phyloP scores from a whole-genome alignment of 805 yeast species.

The Saturnispora quitensis region DNA sequence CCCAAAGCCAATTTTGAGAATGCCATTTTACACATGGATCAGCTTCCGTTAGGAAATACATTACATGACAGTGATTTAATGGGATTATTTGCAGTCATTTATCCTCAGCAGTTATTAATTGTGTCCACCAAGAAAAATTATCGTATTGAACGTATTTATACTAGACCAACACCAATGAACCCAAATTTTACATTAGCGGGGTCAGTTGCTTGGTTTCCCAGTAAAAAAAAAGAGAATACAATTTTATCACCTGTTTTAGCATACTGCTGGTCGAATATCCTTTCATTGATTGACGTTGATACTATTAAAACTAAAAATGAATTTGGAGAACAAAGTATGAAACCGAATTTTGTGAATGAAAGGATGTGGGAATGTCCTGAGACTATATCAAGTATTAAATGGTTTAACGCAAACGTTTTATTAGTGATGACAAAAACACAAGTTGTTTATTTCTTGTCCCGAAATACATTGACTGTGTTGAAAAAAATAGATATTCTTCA shows the following conservation, averaged over 20 bases:
- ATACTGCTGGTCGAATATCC: constrained; percentile 56
- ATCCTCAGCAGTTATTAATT: constrained; percentile 40
- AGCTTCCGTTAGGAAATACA: constrained; percentile 47
- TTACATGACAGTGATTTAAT: constrained; percentile 45
- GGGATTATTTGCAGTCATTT: constrained; percentile 54
- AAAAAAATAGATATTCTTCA: constrained; percentile 31
- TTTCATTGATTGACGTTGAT: constrained; percentile 37
- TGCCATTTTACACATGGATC: constrained; percentile 32
- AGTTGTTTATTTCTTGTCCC: constrained; percentile 34
- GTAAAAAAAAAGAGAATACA: constrained; percentile 22
- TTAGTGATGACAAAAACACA: constrained; percentile 38
- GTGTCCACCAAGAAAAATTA: constrained; percentile 45
- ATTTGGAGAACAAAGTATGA: constrained; percentile 17
- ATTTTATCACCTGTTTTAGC: constrained; percentile 40
- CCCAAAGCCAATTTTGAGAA: constrained; percentile 9
- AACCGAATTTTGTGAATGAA: constrained; percentile 30
- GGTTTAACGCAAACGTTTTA: constrained; percentile 40
- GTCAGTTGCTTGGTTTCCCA: constrained; percentile 58
- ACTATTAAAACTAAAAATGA: constrained; percentile 25
- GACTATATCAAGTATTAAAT: constrained; percentile 43
- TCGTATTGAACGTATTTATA: constrained; percentile 45
- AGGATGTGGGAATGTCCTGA: constrained; percentile 39
- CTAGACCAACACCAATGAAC: constrained; percentile 34
- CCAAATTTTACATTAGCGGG: constrained; percentile 31
- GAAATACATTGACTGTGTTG: constrained; percentile 29